Evolutionary conservation across 345 rosid genomes (phyloP).

Genomic region (Eucalyptus tenuipes): DNA sequence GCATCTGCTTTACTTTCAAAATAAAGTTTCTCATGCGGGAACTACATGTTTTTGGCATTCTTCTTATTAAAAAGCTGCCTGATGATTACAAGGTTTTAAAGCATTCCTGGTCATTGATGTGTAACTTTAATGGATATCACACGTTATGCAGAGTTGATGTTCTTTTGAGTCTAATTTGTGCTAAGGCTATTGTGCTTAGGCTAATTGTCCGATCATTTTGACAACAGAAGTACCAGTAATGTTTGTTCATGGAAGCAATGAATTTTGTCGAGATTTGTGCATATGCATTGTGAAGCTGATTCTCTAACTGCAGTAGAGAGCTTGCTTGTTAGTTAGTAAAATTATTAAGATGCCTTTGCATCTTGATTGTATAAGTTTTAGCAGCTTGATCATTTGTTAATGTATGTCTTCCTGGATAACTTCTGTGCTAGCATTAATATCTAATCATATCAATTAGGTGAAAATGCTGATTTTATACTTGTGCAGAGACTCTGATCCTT

Average conservation of each 20-base stretch:
- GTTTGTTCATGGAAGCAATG: neutral
- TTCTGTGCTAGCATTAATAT: neutral
- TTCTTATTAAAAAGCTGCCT: neutral
- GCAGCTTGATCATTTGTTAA: neutral
- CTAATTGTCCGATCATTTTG: neutral
- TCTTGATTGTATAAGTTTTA: neutral
- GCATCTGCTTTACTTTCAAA: neutral
- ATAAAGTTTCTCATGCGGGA: neutral
- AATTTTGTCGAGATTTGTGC: neutral
- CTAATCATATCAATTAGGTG: neutral
- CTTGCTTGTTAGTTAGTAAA: neutral
- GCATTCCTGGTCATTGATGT: neutral
- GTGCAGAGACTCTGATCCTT: neutral
- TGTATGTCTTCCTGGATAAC: neutral
- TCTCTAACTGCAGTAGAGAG: neutral
- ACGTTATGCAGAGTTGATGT: neutral
- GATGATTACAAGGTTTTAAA: neutral
- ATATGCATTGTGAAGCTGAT: neutral
- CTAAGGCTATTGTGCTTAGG: neutral
- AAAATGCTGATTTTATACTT: neutral
- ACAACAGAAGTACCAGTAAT: neutral
- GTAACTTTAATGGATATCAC: neutral
- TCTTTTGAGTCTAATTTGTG: neutral
- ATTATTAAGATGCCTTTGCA: neutral
- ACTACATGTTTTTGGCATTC: neutral